These are phyloP conservation scores for Cladophialophora carrionii DNA, from an alignment of 2,329 filamentous ascomycete species.

Conservation along the genomic window DNA sequence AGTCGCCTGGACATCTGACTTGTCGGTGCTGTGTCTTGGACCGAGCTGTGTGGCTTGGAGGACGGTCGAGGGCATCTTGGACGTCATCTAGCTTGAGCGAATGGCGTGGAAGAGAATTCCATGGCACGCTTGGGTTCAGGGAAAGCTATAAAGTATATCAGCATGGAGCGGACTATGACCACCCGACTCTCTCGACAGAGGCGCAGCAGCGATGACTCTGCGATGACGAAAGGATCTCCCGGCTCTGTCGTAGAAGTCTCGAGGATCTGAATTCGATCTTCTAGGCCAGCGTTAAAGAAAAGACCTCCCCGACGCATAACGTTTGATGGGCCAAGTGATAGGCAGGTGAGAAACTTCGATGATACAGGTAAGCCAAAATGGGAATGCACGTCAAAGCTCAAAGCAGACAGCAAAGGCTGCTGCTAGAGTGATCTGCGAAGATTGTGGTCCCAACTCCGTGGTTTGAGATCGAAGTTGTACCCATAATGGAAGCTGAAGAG, in stretches of 20 bases:
- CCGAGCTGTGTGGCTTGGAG: not conserved
- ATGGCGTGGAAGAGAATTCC: not conserved
- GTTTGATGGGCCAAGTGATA: slow-evolving; percentile 1
- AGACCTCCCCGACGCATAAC: slow-evolving; percentile 5
- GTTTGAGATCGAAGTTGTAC: too few species aligned
- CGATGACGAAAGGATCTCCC: slow-evolving; percentile 8
- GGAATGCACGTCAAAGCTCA: not conserved
- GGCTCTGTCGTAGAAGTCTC: not conserved
- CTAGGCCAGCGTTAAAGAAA: not conserved
- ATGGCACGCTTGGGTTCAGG: not conserved
- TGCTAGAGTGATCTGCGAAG: not conserved
- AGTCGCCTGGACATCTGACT: not conserved
- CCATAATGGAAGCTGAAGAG: too few species aligned
- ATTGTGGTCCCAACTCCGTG: not conserved
- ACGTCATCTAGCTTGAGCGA: slow-evolving; percentile 1
- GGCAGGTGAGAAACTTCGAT: slow-evolving; percentile 8
- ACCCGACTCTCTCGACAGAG: not conserved
- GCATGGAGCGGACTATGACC: not conserved
- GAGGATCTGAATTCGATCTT: not conserved
- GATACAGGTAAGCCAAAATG: slow-evolving; percentile 4
- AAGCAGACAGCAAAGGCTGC: not conserved
- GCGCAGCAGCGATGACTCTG: slow-evolving; percentile 13
- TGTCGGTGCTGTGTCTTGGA: not conserved
- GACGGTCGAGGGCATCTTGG: not conserved
- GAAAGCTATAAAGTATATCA: not conserved